These are phyloP conservation scores for Aspergillus nomiae DNA, from an alignment of 2,329 filamentous ascomycete genomes.

Conservation along the genomic window DNA sequence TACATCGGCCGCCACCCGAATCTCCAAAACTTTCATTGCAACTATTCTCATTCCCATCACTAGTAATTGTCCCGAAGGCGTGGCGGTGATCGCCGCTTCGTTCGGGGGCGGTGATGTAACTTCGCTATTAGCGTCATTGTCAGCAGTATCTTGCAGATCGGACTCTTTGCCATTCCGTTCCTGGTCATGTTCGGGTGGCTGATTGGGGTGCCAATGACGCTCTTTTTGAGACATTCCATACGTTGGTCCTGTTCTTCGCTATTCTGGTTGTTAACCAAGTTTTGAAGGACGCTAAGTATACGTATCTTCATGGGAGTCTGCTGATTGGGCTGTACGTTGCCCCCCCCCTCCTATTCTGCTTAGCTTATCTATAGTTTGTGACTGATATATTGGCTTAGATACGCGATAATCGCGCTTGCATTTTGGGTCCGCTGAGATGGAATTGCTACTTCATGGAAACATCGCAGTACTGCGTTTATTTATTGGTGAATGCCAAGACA, in stretches of 20 bases:
- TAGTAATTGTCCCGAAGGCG: constrained; percentile 72
- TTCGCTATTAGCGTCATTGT: constrained; percentile 71
- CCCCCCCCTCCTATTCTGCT: too few relatives aligned
- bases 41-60: constrained; percentile 73
- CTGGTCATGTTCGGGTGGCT: constrained; percentile 74
- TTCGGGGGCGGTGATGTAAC: constrained; percentile 65
- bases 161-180: constrained; percentile 71
- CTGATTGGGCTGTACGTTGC: constrained; percentile 47
- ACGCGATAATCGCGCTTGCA: constrained; percentile 13
- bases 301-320: constrained; percentile 77
- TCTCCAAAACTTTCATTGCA: constrained; percentile 73
- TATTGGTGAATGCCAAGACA: background rate
- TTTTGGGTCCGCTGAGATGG: constrained; percentile 14
- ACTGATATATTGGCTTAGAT: constrained; percentile 9
- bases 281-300: constrained; percentile 72
- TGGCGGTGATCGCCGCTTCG: constrained; percentile 68
- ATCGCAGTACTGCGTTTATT: background rate
- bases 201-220: constrained; percentile 66
- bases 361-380: background rate
- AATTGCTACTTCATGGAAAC: too few relatives aligned
- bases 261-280: constrained; percentile 68
- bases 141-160: constrained; percentile 74
- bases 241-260: constrained; percentile 68
- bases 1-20: constrained; percentile 63
- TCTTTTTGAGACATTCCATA: constrained; percentile 76